Base-by-base conservation (phyloP, 148 eudicot genomes). In the Camellia sinensis region DNA sequence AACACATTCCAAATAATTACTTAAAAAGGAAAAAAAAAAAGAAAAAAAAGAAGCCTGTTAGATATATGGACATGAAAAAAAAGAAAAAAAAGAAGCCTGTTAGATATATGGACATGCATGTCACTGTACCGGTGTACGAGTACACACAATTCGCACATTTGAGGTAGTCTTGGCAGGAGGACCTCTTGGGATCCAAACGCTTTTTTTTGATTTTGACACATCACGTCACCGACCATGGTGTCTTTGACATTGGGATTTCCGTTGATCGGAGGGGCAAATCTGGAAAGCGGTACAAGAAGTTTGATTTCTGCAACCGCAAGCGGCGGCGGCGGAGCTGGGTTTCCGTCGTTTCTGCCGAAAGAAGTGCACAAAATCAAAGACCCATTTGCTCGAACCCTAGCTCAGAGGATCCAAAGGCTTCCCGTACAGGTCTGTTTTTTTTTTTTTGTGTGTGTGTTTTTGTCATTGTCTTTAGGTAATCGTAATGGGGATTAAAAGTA, bases 291-390 rank as follows among this genome's bases (percentile, higher is more conserved):
- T 17, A 10, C 17, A 14, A 53, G 64, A 54, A 78, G 53, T 14
- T 7, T 37, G 18, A 78, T 52, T 8, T 62, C 59, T 2, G 69
- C 79, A 7, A 44, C 52, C 50, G 50, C 57, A 45, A n/a, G 78
- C 56, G 8, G 56, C 21, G 37, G 67, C 56, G 8, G 56, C 5
- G 13, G 48, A 8, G 82, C 69, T 72, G 88, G 76, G 71, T 94
- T 94, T 76, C 98, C 98, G 1, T 75, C 91, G 56, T 94, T 94
- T 89, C 88, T 94, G 37, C 98, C 98, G 17, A 86, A 89, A 53
- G 86, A 94, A 44, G 83, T 91, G 18, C 77, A 92, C 43, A 65
- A 89, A 19, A 88, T 94, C 81, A 94, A 85, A 82, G 97, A 94
- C 85, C 87, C 93, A 7, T 91, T 86, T 83, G 98, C 97, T 50